A percentile compares a stretch with the other conserved stretches of the same genome.
phyloP scores from a whole-genome alignment of 495 filamentous ascomycete species.

The Opeltia flavorubescens region DNA sequence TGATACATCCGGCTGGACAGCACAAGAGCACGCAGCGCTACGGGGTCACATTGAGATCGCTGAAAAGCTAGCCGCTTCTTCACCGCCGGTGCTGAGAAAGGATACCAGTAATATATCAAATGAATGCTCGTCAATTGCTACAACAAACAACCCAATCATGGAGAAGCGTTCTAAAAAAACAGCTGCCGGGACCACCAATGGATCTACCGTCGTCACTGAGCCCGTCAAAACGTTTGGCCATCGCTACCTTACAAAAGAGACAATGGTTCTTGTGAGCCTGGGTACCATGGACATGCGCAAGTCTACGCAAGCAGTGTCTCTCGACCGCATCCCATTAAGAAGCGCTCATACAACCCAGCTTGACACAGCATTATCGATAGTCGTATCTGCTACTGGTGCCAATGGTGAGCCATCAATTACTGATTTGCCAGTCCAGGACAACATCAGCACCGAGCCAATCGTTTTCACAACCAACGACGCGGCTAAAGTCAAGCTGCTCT shows the following conservation, averaged over 20 bases:
- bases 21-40: slow-evolving; percentile 82
- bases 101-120: slow-evolving; percentile 12
- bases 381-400: slow-evolving; percentile 81
- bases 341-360: slow-evolving; percentile 84
- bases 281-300: slow-evolving; percentile 90
- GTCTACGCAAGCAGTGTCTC: slow-evolving; percentile 59
- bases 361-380: slow-evolving; percentile 83
- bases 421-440: slow-evolving; percentile 86
- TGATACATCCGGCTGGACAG: slow-evolving; percentile 88
- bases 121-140: slow-evolving; percentile 21
- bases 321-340: slow-evolving; percentile 77
- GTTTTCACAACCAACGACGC: slow-evolving; percentile 68
- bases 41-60: slow-evolving; percentile 76
- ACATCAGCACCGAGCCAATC: slow-evolving; percentile 83
- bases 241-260: slow-evolving; percentile 78
- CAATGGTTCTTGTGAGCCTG: slow-evolving; percentile 80
- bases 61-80: slow-evolving; percentile 43
- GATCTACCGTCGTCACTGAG: slow-evolving; percentile 23
- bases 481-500: slow-evolving; percentile 72
- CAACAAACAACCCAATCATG: slow-evolving; percentile 31
- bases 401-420: slow-evolving; percentile 75
- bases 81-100: slow-evolving; percentile 22
- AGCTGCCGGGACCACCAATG: slow-evolving; percentile 29
- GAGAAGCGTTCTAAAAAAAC: slow-evolving; percentile 27
- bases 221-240: slow-evolving; percentile 88